Evolutionary conservation across 23 red algal genomes (phyloP).

Genomic region (Gracilaria gracilis): DNA sequence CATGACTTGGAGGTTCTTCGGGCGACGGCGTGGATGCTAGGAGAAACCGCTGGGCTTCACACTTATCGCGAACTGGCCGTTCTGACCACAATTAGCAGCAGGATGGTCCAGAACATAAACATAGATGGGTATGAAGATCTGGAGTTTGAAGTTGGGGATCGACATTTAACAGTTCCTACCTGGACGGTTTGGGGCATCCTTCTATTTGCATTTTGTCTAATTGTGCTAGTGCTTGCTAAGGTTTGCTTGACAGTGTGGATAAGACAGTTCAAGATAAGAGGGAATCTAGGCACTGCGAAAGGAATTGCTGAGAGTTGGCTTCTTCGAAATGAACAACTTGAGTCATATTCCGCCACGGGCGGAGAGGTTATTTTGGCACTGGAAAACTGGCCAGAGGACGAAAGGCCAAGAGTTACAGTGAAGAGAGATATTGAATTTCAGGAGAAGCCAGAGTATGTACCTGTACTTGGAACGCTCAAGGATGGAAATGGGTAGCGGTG

Average conservation of each 20-base stretch:
- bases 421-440: background rate
- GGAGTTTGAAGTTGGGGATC: background rate
- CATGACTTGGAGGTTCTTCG: background rate
- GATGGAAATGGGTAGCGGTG: too few relatives aligned
- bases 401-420: background rate
- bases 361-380: background rate
- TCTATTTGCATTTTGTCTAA: background rate
- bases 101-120: background rate
- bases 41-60: background rate
- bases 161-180: background rate
- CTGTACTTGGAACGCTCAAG: background rate
- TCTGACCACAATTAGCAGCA: background rate
- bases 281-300: background rate
- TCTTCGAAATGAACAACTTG: background rate
- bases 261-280: background rate
- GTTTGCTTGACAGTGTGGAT: background rate
- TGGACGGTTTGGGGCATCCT: slow-evolving; percentile 3
- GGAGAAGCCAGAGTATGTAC: background rate
- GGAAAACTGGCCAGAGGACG: background rate
- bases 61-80: background rate
- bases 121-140: background rate
- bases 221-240: background rate
- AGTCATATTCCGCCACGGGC: background rate
- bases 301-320: background rate
- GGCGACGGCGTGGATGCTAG: background rate